A percentile compares a stretch with the other conserved stretches of the same genome.
These are phyloP conservation scores for Diaporthe sp. DNA, from an alignment of 2,329 filamentous ascomycete genomes.

Conservation along the genomic window DNA sequence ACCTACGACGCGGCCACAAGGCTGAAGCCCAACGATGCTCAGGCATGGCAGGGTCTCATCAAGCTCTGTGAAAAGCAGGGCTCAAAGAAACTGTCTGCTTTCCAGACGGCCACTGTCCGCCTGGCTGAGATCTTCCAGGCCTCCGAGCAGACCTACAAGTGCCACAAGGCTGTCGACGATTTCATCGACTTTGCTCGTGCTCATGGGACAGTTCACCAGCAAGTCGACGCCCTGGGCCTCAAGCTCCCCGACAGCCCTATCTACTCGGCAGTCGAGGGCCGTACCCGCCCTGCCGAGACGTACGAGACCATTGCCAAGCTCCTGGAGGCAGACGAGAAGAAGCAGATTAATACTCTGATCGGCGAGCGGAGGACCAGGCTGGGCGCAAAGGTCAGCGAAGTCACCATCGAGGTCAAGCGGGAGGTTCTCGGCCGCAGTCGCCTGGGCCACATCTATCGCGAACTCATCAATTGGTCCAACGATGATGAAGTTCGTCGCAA, in stretches of 20 bases:
- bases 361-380: constrained; percentile 89
- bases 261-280: constrained; percentile 86
- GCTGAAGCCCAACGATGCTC: constrained; percentile 80
- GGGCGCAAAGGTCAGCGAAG: constrained; percentile 85
- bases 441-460: constrained; percentile 83
- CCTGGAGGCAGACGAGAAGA: constrained; percentile 87
- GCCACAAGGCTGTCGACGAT: constrained; percentile 80
- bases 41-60: constrained; percentile 91
- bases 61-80: constrained; percentile 87
- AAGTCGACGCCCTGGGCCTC: constrained; percentile 81
- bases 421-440: constrained; percentile 84
- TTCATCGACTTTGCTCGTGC: constrained; percentile 81
- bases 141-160: constrained; percentile 73
- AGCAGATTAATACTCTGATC: constrained; percentile 90
- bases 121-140: constrained; percentile 82
- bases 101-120: constrained; percentile 79
- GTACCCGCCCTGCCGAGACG: constrained; percentile 82
- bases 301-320: constrained; percentile 88
- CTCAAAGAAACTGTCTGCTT: constrained; percentile 76
- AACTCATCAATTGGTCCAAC: constrained; percentile 89
- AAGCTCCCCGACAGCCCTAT: constrained; percentile 85
- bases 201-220: constrained; percentile 79
- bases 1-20: constrained; percentile 81
- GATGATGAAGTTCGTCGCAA: constrained; percentile 87
- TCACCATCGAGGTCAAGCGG: constrained; percentile 87